Base-by-base conservation (phyloP, 805 yeast species). In the Kockiozyma suomiensis region DNA sequence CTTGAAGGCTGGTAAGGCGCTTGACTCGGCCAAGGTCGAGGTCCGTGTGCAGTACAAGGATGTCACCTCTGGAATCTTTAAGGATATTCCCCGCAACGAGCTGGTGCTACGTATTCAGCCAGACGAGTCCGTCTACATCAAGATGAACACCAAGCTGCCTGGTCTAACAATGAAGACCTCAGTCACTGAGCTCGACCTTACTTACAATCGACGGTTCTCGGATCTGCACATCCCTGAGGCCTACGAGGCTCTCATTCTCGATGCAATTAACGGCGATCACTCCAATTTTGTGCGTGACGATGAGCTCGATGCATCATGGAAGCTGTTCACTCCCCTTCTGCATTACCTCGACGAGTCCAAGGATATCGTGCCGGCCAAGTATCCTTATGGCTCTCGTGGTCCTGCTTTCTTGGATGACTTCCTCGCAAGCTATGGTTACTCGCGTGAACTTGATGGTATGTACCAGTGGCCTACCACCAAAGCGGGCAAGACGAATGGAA, bases 211-310 rank as follows among this genome's bases (percentile, higher is more conserved):
- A 52, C 85, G 97, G 72, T 94, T 87, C 78, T 79, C 88, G 65
- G 87, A 90, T 72, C 87, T 90, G 77, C 88, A 94, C 86, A 92
- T 94, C 70, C 98, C 99, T 47, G 97, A 93, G 79, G 98, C 98
- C 43, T 94, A 94, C 75, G 99, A 94, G 79, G 88, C 97, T 0
- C 83, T 94, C 69, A 90, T 94, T 70, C 85, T 96, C 75, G 98
- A 94, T 75, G 88, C 93, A 65, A 76, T 87, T 72, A 82, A 84
- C 68, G 98, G 96, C 58, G 96, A 92, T 76, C 99, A 94, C 77
- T 88, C 98, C 54, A 93, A 93, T 79, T 94, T 94, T 73, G 98
- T 94, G 35, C 87, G 99, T 78, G 97, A 93, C 73, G 99, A 94
- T 74, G 99, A 94, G 79, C 82, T 94, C 72, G 97, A 92, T 58